These are phyloP conservation scores for Piper betle DNA, from an alignment of 164 flowering plant species.

Conservation along the genomic window DNA sequence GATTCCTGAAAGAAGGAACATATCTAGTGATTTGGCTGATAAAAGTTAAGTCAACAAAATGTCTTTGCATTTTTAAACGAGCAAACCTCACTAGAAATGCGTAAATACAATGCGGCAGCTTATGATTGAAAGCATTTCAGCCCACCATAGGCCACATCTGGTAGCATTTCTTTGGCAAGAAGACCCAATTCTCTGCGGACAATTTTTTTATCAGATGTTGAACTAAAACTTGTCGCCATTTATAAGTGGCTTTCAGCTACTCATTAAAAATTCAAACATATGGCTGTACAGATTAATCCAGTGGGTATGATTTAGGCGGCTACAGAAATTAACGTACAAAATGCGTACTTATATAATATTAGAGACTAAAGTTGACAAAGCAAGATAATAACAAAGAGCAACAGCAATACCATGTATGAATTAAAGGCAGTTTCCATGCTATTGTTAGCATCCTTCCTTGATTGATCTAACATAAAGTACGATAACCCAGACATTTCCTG, in stretches of 20 bases:
- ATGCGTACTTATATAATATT: too few relatives aligned
- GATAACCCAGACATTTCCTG: conserved; percentile 95
- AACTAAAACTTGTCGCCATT: not conserved
- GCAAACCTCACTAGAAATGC: conserved; percentile 80
- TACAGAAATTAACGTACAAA: too few relatives aligned
- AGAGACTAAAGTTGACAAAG: not conserved
- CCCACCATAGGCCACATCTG: conserved; percentile 98
- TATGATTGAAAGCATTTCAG: conserved; percentile 84
- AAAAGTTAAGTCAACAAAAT: not conserved
- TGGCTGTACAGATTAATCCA: too few relatives aligned
- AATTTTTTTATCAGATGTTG: not conserved
- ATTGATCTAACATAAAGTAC: conserved; percentile 82
- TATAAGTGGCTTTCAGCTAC: not conserved
- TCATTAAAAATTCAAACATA: too few relatives aligned
- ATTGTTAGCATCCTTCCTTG: conserved; percentile 85
- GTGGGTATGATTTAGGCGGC: too few relatives aligned
- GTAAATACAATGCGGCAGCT: conserved; percentile 81
- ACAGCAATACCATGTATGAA: conserved; percentile 58
- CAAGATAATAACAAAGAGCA: not conserved
- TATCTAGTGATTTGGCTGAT: conserved; percentile 8
- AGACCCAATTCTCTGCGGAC: conserved; percentile 63
- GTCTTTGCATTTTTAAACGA: conserved; percentile 3
- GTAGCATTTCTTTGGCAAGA: conserved; percentile 74
- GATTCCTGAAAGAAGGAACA: conserved; percentile 49
- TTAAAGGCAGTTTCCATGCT: conserved; percentile 95